A percentile compares a stretch with the other conserved stretches of the same genome.
These are phyloP conservation scores for Leptodontidium sp. DNA, from an alignment of 2,329 filamentous ascomycete genomes.

Conservation along the genomic window DNA sequence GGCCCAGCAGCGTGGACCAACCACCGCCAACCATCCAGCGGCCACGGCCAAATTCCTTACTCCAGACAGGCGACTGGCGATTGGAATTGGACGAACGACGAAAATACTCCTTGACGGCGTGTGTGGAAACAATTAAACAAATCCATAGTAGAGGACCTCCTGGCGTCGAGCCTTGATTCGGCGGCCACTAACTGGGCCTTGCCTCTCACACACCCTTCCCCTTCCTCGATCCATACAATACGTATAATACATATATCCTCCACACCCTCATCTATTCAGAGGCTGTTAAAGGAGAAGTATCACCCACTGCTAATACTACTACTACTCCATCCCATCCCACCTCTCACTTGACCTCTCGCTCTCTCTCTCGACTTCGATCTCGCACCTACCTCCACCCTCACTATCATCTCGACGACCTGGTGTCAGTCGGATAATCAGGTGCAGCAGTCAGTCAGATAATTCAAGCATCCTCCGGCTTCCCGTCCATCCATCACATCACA, in stretches of 20 bases:
- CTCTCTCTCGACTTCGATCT: conserved; percentile 8
- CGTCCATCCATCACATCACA: conserved; percentile 24
- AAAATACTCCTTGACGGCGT: conserved; percentile 30
- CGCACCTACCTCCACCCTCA: conserved; percentile 4
- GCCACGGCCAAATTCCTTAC: conserved; percentile 35
- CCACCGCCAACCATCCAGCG: conserved; percentile 37
- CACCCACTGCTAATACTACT: conserved; percentile 14
- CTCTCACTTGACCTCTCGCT: no score
- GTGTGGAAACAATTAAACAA: conserved; percentile 15
- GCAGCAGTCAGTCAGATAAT: conserved; percentile 27
- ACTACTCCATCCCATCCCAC: conserved; percentile 3
- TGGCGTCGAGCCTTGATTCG: conserved; percentile 17
- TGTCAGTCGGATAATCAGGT: conserved; percentile 23
- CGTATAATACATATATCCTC: conserved; percentile 25
- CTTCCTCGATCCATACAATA: neutral
- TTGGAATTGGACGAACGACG: conserved; percentile 24
- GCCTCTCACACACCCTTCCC: conserved; percentile 14
- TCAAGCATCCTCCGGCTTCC: conserved; percentile 6
- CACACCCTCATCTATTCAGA: conserved; percentile 21
- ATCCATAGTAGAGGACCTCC: conserved; percentile 21
- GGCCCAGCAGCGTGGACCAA: conserved; percentile 10
- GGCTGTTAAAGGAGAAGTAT: conserved; percentile 14
- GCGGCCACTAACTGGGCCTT: conserved; percentile 15
- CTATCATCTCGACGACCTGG: conserved; percentile 23
- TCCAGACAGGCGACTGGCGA: conserved; percentile 23